These are phyloP conservation scores for Mytilinidion resinicola DNA, from an alignment of 495 filamentous ascomycete species.

Conservation along the genomic window DNA sequence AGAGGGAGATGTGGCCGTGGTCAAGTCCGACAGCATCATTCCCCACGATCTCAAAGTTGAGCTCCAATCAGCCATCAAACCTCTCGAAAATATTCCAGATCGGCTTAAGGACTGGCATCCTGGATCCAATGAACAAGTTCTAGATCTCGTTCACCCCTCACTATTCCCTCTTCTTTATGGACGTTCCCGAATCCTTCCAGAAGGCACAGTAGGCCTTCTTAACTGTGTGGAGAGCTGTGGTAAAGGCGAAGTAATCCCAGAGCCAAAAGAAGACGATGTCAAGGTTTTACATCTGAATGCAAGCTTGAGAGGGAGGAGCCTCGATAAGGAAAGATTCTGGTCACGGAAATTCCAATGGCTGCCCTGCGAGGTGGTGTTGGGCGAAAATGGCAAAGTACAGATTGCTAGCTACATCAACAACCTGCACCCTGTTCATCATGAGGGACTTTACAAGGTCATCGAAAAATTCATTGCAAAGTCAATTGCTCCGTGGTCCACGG, in stretches of 20 bases:
- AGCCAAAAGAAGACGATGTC: slow-evolving; percentile 23
- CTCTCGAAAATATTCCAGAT: neutral
- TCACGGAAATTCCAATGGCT: slow-evolving; percentile 40
- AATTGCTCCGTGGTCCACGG: slow-evolving; percentile 38
- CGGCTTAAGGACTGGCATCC: slow-evolving; percentile 28
- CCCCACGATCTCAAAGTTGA: slow-evolving; percentile 33
- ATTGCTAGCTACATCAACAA: slow-evolving; percentile 46
- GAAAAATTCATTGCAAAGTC: slow-evolving; percentile 41
- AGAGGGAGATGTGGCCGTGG: slow-evolving; percentile 23
- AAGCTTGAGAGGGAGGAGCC: neutral
- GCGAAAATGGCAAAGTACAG: slow-evolving; percentile 30
- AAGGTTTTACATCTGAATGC: neutral
- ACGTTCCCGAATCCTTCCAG: slow-evolving; percentile 32
- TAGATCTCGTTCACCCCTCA: slow-evolving; percentile 40
- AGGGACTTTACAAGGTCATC: slow-evolving; percentile 37
- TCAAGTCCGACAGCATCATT: slow-evolving; percentile 31
- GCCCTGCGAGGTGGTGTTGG: slow-evolving; percentile 37
- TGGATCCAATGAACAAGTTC: slow-evolving; percentile 20
- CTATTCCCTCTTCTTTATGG: slow-evolving; percentile 44
- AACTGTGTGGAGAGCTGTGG: slow-evolving; percentile 30
- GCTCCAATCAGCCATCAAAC: slow-evolving; percentile 25
- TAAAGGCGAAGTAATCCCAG: slow-evolving; percentile 31
- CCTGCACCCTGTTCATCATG: slow-evolving; percentile 40
- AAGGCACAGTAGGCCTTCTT: slow-evolving; percentile 26
- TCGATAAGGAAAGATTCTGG: slow-evolving; percentile 33